Conservation (phyloP, 306 rosid genomes). For the Vigna unguiculata region DNA sequence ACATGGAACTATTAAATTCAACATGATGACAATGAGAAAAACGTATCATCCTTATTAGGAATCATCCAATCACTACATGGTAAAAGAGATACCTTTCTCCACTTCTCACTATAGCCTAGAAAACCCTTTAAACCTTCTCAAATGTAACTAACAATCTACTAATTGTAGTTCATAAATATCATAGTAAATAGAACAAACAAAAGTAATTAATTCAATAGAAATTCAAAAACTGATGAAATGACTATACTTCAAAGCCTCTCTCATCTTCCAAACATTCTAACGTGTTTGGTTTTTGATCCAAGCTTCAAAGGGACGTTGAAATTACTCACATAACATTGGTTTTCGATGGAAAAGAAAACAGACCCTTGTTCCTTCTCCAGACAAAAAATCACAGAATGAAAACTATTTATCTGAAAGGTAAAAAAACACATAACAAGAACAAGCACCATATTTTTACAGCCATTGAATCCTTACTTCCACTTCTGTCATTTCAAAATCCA, state of each 20-base stretch:
- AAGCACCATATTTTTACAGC: conserved; percentile 26
- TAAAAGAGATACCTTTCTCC: neutral
- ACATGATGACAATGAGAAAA: conserved; percentile 42
- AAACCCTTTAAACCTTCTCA: neutral
- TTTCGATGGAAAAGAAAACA: too few relatives aligned
- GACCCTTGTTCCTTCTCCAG: conserved; percentile 10
- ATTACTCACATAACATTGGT: too few relatives aligned
- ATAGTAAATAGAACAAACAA: too few relatives aligned
- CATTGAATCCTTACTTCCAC: conserved; percentile 5
- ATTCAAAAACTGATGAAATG: too few relatives aligned
- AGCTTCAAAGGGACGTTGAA: too few relatives aligned
- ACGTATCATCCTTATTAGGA: conserved; percentile 23
- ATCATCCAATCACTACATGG: conserved; percentile 22
- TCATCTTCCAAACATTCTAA: too few relatives aligned
- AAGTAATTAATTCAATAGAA: too few relatives aligned
- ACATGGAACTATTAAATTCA: conserved; percentile 45
- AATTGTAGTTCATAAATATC: neutral
- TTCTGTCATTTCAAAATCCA: conserved; percentile 45
- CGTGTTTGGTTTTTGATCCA: too few relatives aligned
- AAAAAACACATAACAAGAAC: conserved; percentile 6
- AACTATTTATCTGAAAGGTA: neutral
- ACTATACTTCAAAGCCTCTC: too few relatives aligned
- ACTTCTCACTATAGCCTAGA: conserved; percentile 21
- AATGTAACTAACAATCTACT: neutral
- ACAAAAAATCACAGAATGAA: conserved; percentile 24